Evolutionary conservation across 176 grass and related monocot genomes (phyloP).

Genomic region (Dactylis glomerata): DNA sequence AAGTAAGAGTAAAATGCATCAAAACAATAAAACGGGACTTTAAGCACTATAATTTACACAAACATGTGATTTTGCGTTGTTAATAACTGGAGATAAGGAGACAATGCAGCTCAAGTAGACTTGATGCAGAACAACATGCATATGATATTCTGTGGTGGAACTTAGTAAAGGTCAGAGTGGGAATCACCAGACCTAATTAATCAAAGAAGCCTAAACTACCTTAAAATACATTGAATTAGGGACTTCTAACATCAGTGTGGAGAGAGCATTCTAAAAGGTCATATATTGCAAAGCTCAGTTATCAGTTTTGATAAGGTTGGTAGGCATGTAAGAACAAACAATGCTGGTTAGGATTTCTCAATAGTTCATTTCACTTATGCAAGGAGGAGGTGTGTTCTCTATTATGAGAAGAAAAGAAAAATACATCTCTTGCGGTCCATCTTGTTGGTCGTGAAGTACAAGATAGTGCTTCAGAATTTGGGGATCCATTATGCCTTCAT

Average conservation of each 20-base stretch:
- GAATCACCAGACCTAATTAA: background rate
- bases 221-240: constrained; percentile 13
- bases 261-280: background rate
- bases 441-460: constrained; percentile 93
- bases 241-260: background rate
- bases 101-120: background rate
- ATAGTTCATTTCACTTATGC: constrained; percentile 20
- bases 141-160: too few relatives aligned
- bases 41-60: background rate
- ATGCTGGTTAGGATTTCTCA: background rate
- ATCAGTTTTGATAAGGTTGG: background rate
- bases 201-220: constrained; percentile 8
- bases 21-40: background rate
- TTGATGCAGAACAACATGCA: background rate
- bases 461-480: constrained; percentile 97
- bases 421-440: constrained; percentile 89
- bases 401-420: constrained; percentile 25
- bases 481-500: constrained; percentile 96
- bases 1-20: background rate
- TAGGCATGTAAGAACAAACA: constrained; percentile 9
- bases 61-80: background rate
- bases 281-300: background rate
- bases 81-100: background rate
- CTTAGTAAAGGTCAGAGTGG: too few relatives aligned
- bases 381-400: background rate